Base-by-base conservation (phyloP, 169 alveolate species). In the Plasmodium gonderi region DNA sequence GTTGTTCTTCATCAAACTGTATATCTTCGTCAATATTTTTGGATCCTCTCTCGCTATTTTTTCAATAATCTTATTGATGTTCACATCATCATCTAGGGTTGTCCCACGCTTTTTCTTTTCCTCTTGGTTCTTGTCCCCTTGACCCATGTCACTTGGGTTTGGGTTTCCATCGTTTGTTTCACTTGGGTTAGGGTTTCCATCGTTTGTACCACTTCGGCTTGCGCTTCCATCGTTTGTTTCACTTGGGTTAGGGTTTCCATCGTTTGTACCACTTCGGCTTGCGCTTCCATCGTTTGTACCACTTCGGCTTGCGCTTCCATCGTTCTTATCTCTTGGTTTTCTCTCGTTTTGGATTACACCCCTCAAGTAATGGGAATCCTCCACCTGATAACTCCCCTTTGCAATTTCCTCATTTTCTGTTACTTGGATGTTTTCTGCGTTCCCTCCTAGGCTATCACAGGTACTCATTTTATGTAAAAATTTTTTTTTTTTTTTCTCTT, bases 51-150 rank as follows among this genome's bases (percentile, higher is more conserved):
- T 49, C 44, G 92, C 9, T 29, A 85, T 29, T 0, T 17, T 54
- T 12, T 38, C 87, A 0, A 74, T 42, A 20, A 85, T 85, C 31
- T 60, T 29, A 47, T 74, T 72, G 11, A 85, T 74, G 49, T 85
- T 85, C 2, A 85, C 85, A 36, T 42, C 85, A n/a, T 67, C 91
- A 17, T 67, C 91, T 1, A 81, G 51, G 36, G 68, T 51, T n/a
- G 68, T 9, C 4, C 17, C 20, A 0, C 0, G 79, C 47, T 68
- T 68, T 26, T 26, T 14, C 38, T 68, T 14, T 67, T 49, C 67
- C 17, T 49, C 67, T 51, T 51, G 31, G 12, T 51, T 9, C 68
- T 51, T 12, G 31, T 4, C 31, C 0, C 17, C 67, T 49, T n/a
- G 31, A n/a, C 20, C 20, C 68, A 51, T 4, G 7, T 0, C 1